Conservation (phyloP, 257 asterid species). For the Fraxinus quadrangulata region DNA sequence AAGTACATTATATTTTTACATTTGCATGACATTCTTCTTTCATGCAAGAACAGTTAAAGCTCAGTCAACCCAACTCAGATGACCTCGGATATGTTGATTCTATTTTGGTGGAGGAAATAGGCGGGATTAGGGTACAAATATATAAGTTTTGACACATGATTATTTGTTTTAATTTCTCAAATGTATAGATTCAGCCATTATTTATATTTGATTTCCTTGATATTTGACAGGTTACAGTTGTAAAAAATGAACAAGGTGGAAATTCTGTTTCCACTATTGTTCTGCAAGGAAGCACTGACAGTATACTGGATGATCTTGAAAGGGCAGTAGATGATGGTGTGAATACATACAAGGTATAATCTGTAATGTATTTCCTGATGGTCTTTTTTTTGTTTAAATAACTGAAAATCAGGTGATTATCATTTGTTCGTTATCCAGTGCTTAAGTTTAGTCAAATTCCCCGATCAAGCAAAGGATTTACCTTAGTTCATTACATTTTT, state of each 20-base stretch:
- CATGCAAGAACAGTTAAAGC: constrained; percentile 67
- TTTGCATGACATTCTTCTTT: constrained; percentile 35
- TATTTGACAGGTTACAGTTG: constrained; percentile 79
- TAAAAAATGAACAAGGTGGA: constrained; percentile 94
- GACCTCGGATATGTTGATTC: constrained; percentile 97
- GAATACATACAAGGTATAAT: constrained; percentile 78
- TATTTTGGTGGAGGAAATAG: constrained; percentile 94
- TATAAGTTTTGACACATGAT: constrained; percentile 18
- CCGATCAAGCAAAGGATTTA: constrained; percentile 16
- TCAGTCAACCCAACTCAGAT: constrained; percentile 79
- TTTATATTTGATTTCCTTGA: constrained; percentile 18
- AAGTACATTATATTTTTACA: constrained; percentile 10
- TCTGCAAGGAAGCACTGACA: constrained; percentile 62
- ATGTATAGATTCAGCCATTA: constrained; percentile 14
- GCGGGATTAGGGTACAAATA: constrained; percentile 84
- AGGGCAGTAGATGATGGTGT: constrained; percentile 80
- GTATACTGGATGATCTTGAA: constrained; percentile 61
- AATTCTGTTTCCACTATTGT: constrained; percentile 85
- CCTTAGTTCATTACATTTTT: constrained; percentile 19
- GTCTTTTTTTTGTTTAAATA: constrained; percentile 8
- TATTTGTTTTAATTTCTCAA: constrained; percentile 15
- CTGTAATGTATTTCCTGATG: not conserved
- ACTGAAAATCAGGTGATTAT: not conserved
- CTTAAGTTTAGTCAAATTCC: not conserved
- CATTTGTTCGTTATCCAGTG: constrained; percentile 8